Evolutionary conservation across 78 protist species (phyloP), one percentile per base, ranked within the genome.

Genomic region (Dictyostelium brefeldianum): DNA sequence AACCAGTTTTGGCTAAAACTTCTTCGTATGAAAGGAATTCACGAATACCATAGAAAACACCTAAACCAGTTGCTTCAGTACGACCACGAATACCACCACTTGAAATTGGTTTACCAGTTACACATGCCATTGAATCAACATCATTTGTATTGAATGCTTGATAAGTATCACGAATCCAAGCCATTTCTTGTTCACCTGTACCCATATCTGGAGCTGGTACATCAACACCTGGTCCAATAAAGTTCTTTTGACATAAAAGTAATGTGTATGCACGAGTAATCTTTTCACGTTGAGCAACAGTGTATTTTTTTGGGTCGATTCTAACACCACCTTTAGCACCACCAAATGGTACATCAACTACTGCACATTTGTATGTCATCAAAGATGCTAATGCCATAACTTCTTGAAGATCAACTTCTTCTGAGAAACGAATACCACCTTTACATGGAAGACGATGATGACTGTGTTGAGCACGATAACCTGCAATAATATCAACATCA

Each of bases 201-300:
- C 98, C 98, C 90, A 96, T 83, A 78, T 97, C 99, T 7, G 98
- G 99, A 6, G 99, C 98, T 41, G 98, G 98, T 29, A 98, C 98
- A 65, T 98, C 98, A 27, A 96, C 69, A 80, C 98, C 98, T 79
- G 98, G 98, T 5, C 98, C 98, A 64, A 97, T 97, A 78, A 94
- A 95, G 95, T 95, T 89, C 96, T 94, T 94, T 78, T 95, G 84
- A 90, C 78, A 62, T 53, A 97, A 96, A 79, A 91, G 97, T 62
- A 94, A 67, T 1, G 98, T 94, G 95, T 75, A 97, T 65, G 97
- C 94, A 18, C 98, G 95, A 41, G 98, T 98, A 91, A 98, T 97
- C 70, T 74, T 83, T 83, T 98, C 98, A 31, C 97, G 94, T 92
- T 98, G 97, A 14, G 73, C 71, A 6, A 53, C 97, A 9, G 97